Evolutionary conservation across 495 filamentous ascomycete genomes (phyloP).

Genomic region (Usnea hakonensis): DNA sequence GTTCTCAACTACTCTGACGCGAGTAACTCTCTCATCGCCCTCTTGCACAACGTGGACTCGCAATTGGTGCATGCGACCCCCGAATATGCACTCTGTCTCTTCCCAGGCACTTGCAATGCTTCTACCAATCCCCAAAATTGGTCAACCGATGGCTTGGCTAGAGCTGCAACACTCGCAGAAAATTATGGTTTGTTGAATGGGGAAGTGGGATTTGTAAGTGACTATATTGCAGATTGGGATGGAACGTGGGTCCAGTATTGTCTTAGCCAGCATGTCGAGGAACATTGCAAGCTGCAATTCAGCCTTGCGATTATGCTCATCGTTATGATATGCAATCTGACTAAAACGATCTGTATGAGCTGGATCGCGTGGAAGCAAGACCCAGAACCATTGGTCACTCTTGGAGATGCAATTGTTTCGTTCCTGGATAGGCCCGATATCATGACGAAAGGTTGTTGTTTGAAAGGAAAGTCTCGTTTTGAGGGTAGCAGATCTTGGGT

Average conservation of each 20-base stretch:
- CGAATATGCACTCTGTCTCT: no score
- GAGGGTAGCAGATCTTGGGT: constrained; percentile 14
- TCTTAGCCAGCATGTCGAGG: constrained; percentile 27
- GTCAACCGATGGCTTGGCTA: no score
- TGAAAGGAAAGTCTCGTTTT: constrained; percentile 20
- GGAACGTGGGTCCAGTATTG: constrained; percentile 31
- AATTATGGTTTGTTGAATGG: not conserved
- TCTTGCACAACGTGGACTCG: no score
- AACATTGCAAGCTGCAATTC: constrained; percentile 40
- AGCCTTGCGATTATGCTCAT: constrained; percentile 33
- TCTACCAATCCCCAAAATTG: no score
- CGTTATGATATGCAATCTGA: constrained; percentile 33
- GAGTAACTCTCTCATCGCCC: no score
- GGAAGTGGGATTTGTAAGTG: not conserved
- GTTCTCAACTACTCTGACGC: not conserved
- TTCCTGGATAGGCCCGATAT: constrained; percentile 40
- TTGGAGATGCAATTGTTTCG: constrained; percentile 46
- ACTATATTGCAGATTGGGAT: no score
- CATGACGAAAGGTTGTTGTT: constrained; percentile 32
- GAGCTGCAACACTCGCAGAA: no score
- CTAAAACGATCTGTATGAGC: constrained; percentile 37
- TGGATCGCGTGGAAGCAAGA: constrained; percentile 24
- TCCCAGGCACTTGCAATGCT: no score
- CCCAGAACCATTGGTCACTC: constrained; percentile 36
- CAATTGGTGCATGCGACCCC: no score